Evolutionary conservation across 2,329 filamentous ascomycete species (phyloP), one percentile per base, ranked within the genome.

Genomic region (Pyrenophora seminiperda): DNA sequence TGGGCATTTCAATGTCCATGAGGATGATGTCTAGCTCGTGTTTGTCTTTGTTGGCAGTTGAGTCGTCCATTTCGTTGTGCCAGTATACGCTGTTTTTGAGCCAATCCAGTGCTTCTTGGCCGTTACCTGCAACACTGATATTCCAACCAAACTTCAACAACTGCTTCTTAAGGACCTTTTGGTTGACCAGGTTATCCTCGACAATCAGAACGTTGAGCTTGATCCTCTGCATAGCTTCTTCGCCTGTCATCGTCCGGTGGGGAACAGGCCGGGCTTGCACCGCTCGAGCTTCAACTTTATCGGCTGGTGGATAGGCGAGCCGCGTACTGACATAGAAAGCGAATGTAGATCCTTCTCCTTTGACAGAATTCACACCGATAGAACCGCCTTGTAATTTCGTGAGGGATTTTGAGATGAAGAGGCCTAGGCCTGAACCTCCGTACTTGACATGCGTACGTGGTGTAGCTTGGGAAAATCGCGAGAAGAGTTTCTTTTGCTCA

Each of bases 161-260:
- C 20, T 76, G 74, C 50, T 72, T 75, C 14, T 63, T 57, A 14
- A 77, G 63, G 3, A 77, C 74, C 11, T 67, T 70, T 43, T 76
- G 74, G 41, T 77, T 76, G 33, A 76, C 63, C 4, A 75, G 47
- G 37, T 76, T 75, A 46, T 77, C 74, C 50, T 71, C 68, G 2
- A 73, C 70, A 2, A 73, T 62, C 0, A 73, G 56, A 2, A 72
- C 62, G 24, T 63, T 61, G 4, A 67, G 47, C 9, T 46, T 54
- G 13, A 56, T 45, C 0, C 32, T 47, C 13, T 53, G 61, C 63
- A 66, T 65, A 3, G 54, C 64, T 6, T 59, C 49, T 18, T 66
- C 63, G 2, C 50, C 48, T 15, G 63, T 61, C 29, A 52, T 32
- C 2, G 42, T 57, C 22, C 50, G 53, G 3, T 47, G 43, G 3